These are phyloP conservation scores for Corylus americana DNA, from an alignment of 306 rosid genomes.

Conservation along the genomic window DNA sequence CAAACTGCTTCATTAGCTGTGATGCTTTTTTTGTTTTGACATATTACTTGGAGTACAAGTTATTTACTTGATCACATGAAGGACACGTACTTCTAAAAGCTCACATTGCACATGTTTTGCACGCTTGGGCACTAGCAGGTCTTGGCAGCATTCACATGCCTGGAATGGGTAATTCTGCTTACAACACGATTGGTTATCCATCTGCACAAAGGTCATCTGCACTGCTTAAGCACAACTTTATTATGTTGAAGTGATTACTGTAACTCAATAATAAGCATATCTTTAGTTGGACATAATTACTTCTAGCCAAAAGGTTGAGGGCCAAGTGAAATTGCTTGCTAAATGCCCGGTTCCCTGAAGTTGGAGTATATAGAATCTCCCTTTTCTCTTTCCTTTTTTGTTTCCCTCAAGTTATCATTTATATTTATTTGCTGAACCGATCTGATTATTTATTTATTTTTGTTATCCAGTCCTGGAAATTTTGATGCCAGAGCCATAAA, in stretches of 20 bases:
- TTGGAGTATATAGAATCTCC: slow-evolving; percentile 21
- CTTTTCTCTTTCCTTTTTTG: neutral
- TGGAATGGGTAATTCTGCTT: slow-evolving; percentile 97
- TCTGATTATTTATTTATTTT: slow-evolving; percentile 24
- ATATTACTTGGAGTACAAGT: slow-evolving; percentile 50
- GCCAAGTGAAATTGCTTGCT: slow-evolving; percentile 28
- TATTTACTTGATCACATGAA: slow-evolving; percentile 64
- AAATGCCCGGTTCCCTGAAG: slow-evolving; percentile 30
- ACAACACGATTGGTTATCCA: slow-evolving; percentile 98
- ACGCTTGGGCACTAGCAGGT: slow-evolving; percentile 99
- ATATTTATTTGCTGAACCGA: slow-evolving; percentile 18
- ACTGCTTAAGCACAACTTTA: slow-evolving; percentile 87
- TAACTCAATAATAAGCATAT: slow-evolving; percentile 47
- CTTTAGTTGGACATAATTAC: slow-evolving; percentile 17
- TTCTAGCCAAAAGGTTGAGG: slow-evolving; percentile 35
- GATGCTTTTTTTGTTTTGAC: slow-evolving; percentile 21
- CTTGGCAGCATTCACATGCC: slow-evolving; percentile 97
- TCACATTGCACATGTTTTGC: slow-evolving; percentile 98
- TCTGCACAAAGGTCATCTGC: slow-evolving; percentile 99
- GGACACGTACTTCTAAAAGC: slow-evolving; percentile 79
- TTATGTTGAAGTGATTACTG: slow-evolving; percentile 54
- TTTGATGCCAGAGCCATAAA: slow-evolving; percentile 44
- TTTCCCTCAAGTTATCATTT: slow-evolving; percentile 11
- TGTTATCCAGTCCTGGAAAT: slow-evolving; percentile 50
- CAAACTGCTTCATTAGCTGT: neutral